Conservation (phyloP, 108 stramenopile species). For the Skeletonema marinoi region DNA sequence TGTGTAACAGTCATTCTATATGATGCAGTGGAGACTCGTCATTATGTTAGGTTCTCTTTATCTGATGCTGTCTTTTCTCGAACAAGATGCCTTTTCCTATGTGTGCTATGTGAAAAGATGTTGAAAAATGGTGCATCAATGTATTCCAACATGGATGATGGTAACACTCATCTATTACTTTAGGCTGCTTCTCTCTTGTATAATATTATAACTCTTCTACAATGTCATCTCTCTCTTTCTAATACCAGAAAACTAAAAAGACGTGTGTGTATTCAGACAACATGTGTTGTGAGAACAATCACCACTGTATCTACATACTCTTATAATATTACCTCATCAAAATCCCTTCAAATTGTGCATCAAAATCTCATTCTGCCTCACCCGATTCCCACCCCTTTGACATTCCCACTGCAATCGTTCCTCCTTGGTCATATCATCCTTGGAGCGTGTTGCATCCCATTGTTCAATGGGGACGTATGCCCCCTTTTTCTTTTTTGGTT, state of each 20-base stretch:
- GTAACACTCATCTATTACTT: not conserved
- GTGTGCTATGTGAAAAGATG: too few relatives aligned
- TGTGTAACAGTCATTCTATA: not conserved
- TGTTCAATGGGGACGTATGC: constrained; percentile 76
- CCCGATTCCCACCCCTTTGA: constrained; percentile 66
- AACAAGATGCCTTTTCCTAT: too few relatives aligned
- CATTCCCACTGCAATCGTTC: constrained; percentile 82
- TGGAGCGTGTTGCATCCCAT: constrained; percentile 66
- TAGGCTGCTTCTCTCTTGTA: not conserved
- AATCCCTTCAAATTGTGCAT: constrained; percentile 56
- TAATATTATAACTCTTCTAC: too few relatives aligned
- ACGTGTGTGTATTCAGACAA: too few relatives aligned
- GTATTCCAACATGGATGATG: too few relatives aligned
- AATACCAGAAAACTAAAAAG: too few relatives aligned
- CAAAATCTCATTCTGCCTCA: constrained; percentile 79
- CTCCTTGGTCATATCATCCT: constrained; percentile 59
- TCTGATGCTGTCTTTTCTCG: too few relatives aligned
- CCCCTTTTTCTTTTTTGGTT: constrained; percentile 36
- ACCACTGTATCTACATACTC: not conserved
- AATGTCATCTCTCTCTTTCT: not conserved
- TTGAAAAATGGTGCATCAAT: too few relatives aligned
- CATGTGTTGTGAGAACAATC: too few relatives aligned
- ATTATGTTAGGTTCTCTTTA: too few relatives aligned
- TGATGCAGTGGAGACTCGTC: too few relatives aligned
- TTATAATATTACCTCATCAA: not conserved